Percentiles rank a stretch among this genome's conserved stretches.
phyloP scores from a whole-genome alignment of 495 filamentous ascomycete genomes.

The Ramalina peruviana region DNA sequence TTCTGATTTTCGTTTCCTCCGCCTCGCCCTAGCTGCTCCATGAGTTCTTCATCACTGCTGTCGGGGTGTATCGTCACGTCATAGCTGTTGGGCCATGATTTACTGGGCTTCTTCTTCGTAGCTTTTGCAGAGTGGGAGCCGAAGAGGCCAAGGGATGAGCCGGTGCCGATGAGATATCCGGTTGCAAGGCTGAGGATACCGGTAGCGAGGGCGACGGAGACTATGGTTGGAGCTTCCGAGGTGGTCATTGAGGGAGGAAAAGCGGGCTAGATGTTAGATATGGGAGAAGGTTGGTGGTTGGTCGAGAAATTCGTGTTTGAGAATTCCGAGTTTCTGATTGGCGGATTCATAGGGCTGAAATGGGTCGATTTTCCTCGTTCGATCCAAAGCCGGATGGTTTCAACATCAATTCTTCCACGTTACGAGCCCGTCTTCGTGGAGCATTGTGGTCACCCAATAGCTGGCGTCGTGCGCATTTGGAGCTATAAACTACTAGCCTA shows the following conservation, averaged over 20 bases:
- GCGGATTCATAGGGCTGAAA: slow-evolving; percentile 4
- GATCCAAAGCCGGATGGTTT: too few relatives aligned
- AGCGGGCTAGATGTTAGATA: slow-evolving; percentile 47
- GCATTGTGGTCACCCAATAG: too few relatives aligned
- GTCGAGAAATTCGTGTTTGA: slow-evolving; percentile 44
- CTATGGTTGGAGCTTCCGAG: slow-evolving; percentile 29
- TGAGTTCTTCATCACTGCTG: slow-evolving; percentile 30
- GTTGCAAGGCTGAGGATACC: slow-evolving; percentile 48
- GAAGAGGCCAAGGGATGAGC: slow-evolving; percentile 34
- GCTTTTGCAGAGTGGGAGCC: slow-evolving; percentile 1
- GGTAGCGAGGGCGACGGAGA: slow-evolving; percentile 44
- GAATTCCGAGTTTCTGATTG: background rate
- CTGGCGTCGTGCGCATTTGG: too few relatives aligned
- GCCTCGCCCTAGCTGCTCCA: slow-evolving; percentile 2
- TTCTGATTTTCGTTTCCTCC: background rate
- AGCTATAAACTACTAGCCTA: too few relatives aligned
- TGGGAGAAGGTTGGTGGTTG: slow-evolving; percentile 41
- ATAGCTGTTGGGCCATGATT: slow-evolving; percentile 38
- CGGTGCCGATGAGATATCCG: slow-evolving; percentile 52
- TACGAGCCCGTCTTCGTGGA: too few relatives aligned
- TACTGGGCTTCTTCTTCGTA: slow-evolving; percentile 12
- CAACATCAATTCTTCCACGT: too few relatives aligned
- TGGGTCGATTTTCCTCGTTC: background rate
- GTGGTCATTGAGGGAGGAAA: background rate
- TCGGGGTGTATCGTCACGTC: slow-evolving; percentile 34